Conservation (phyloP, 768 basidiomycete genomes). For the Trametes villosa region DNA sequence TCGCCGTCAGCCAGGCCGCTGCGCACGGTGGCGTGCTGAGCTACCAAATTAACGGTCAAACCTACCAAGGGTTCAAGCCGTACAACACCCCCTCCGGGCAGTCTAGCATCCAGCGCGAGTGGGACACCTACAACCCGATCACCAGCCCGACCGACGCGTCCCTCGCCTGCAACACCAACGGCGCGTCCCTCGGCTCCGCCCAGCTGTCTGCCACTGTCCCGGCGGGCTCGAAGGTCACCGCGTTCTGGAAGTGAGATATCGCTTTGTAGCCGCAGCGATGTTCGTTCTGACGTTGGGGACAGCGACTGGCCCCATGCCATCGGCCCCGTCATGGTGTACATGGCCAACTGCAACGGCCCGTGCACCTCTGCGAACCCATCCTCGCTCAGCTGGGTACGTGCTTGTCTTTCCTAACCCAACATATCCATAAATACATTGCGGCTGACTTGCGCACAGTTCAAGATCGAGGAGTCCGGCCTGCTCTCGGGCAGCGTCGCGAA, state of each 20-base stretch:
- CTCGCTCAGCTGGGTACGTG: slow-evolving; percentile 35
- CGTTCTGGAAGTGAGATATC: slow-evolving; percentile 41
- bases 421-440: too few species aligned
- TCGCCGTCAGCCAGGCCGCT: slow-evolving; percentile 28
- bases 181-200: slow-evolving; percentile 36
- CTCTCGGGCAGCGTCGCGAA: slow-evolving; percentile 35
- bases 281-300: background rate
- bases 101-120: slow-evolving; percentile 43
- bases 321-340: slow-evolving; percentile 42
- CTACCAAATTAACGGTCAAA: slow-evolving; percentile 38
- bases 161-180: slow-evolving; percentile 44
- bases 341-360: slow-evolving; percentile 40
- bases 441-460: slow-evolving; percentile 33
- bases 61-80: slow-evolving; percentile 41
- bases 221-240: slow-evolving; percentile 42
- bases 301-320: slow-evolving; percentile 39
- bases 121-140: slow-evolving; percentile 47
- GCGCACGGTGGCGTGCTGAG: slow-evolving; percentile 46
- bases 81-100: slow-evolving; percentile 48
- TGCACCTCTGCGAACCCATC: slow-evolving; percentile 39
- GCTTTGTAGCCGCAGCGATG: background rate
- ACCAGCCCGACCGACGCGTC: slow-evolving; percentile 38
- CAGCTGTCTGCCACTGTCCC: slow-evolving; percentile 44
- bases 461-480: slow-evolving; percentile 41
- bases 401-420: background rate